A percentile compares a stretch with the other conserved stretches of the same genome.
These are phyloP conservation scores for Aegilops umbellulata DNA, from an alignment of 176 grass and related monocot species.

Conservation along the genomic window DNA sequence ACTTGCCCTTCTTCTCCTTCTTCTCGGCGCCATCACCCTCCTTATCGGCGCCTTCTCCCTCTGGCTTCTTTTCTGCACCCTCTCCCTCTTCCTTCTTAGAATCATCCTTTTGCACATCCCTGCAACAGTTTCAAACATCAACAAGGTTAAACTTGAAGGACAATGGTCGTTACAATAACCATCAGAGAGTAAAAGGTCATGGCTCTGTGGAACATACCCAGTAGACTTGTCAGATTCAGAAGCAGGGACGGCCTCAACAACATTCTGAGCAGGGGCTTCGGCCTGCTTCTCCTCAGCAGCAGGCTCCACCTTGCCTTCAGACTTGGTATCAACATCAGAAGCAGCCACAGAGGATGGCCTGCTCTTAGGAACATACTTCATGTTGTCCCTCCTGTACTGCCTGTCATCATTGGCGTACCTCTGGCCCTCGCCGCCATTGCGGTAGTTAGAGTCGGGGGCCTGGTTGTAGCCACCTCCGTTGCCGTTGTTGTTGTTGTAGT, in stretches of 20 bases:
- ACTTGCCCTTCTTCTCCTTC: not conserved
- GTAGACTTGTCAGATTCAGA: slow-evolving; percentile 14
- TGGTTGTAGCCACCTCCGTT: not conserved
- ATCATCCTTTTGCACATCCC: not conserved
- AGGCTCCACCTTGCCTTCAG: slow-evolving; percentile 5
- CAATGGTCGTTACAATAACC: not conserved
- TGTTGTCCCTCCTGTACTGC: not conserved
- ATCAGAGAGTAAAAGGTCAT: not conserved
- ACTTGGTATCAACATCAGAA: slow-evolving; percentile 22
- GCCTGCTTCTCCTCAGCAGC: not conserved
- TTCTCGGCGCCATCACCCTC: not conserved
- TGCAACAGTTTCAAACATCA: not conserved
- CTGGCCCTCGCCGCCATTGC: not conserved
- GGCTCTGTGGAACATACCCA: not conserved
- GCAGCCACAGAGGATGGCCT: slow-evolving; percentile 14
- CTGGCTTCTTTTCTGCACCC: not conserved
- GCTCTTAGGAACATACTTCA: slow-evolving; percentile 2
- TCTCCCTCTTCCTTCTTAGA: not conserved
- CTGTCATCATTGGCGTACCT: not conserved
- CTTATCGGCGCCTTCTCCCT: not conserved
- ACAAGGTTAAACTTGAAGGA: not conserved
- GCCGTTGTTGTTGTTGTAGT: not conserved
- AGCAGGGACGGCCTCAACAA: not conserved
- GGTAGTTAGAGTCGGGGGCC: not conserved
- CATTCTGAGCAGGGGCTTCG: not conserved